phyloP scores from a whole-genome alignment of 208 protist species.

The Leishmania gerbilli region DNA sequence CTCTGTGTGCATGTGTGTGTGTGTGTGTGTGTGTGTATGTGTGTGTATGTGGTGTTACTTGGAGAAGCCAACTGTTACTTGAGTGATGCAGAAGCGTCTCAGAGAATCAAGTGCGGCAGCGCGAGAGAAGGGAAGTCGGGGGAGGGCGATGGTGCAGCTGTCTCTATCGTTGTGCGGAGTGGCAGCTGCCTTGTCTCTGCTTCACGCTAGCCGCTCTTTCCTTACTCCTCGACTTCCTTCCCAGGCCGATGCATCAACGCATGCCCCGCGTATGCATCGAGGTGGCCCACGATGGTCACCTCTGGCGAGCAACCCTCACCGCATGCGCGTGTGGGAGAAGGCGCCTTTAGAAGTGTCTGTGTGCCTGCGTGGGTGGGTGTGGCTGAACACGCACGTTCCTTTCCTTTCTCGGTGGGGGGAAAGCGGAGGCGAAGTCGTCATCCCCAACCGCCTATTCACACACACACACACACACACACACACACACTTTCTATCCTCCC shows the following conservation, averaged over 20 bases:
- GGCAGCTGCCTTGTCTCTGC: background rate
- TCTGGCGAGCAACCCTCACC: background rate
- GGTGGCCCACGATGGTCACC: background rate
- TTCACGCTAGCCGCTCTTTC: background rate
- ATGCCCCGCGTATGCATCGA: background rate
- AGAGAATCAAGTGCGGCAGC: background rate
- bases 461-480: background rate
- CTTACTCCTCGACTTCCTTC: background rate
- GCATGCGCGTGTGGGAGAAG: background rate
- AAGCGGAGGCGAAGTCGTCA: background rate
- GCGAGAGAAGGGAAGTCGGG: background rate
- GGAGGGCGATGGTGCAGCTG: background rate
- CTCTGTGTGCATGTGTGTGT: constrained; percentile 9
- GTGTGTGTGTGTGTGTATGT: background rate
- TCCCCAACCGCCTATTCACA: background rate
- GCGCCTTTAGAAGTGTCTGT: background rate
- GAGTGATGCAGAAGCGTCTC: background rate
- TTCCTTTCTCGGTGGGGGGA: background rate
- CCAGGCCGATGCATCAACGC: background rate
- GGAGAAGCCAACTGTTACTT: background rate
- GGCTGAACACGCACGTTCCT: background rate
- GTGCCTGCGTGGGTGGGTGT: background rate
- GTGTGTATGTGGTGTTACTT: background rate
- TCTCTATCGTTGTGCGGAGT: background rate
- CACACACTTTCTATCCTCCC: background rate